Evolutionary conservation across 805 yeast species (phyloP).

Genomic region (Wickerhamomyces pijperi): DNA sequence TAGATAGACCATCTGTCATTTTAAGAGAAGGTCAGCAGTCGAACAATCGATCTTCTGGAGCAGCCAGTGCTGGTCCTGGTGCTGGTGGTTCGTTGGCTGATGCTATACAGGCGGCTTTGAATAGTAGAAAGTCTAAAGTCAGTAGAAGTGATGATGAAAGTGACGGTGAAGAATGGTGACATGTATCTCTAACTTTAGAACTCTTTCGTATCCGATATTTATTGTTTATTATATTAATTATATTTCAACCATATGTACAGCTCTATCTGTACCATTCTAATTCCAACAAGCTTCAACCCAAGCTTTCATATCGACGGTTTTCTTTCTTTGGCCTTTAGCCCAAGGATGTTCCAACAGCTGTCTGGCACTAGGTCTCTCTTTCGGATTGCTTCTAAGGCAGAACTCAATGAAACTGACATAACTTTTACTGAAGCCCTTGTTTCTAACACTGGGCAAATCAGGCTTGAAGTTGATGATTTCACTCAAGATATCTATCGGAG

Average conservation of each 20-base stretch:
- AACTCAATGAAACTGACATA: conserved; percentile 53
- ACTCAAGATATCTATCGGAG: conserved; percentile 80
- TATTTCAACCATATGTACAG: conserved; percentile 1
- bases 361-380: conserved; percentile 80
- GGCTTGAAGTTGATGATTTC: conserved; percentile 80
- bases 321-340: conserved; percentile 66
- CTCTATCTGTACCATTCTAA: no score
- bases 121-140: conserved; percentile 72
- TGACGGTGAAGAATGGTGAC: conserved; percentile 64
- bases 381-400: conserved; percentile 72
- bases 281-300: conserved; percentile 47
- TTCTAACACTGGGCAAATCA: conserved; percentile 66
- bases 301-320: conserved; percentile 74
- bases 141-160: conserved; percentile 76
- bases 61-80: conserved; percentile 29
- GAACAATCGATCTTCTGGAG: conserved; percentile 21
- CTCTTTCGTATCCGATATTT: conserved; percentile 1
- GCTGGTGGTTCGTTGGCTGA: conserved; percentile 67
- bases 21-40: conserved; percentile 61
- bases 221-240: background rate
- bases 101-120: conserved; percentile 81
- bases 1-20: conserved; percentile 68
- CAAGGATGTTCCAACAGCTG: conserved; percentile 94
- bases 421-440: background rate
- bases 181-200: no score